These are phyloP conservation scores for Xylaria sp. DNA, from an alignment of 2,329 filamentous ascomycete genomes.

Conservation along the genomic window DNA sequence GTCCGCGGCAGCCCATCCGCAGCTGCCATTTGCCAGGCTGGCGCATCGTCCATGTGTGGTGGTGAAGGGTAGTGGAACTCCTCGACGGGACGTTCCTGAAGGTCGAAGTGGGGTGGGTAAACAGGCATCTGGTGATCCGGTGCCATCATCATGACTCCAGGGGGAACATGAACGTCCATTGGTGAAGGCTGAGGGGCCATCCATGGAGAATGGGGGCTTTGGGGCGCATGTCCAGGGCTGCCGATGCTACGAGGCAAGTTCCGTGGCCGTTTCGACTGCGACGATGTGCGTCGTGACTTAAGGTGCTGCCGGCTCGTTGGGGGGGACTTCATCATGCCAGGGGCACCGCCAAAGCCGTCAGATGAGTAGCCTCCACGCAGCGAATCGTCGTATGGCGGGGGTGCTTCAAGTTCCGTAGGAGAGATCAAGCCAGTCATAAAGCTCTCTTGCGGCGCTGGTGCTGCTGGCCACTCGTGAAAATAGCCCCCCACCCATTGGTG, in stretches of 20 bases:
- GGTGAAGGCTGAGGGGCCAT: slow-evolving; percentile 35
- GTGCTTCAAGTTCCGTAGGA: slow-evolving; percentile 36
- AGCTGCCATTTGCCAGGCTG: slow-evolving; percentile 35
- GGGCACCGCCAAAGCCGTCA: slow-evolving; percentile 31
- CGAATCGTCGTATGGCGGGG: slow-evolving; percentile 37
- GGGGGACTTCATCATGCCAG: slow-evolving; percentile 35
- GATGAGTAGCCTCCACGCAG: slow-evolving; percentile 33
- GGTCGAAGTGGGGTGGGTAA: slow-evolving; percentile 39
- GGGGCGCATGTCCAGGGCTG: slow-evolving; percentile 34
- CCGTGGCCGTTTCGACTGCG: slow-evolving; percentile 36
- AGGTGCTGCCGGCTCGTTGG: slow-evolving; percentile 35
- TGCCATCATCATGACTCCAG: slow-evolving; percentile 39
- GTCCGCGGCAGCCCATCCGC: slow-evolving; percentile 27
- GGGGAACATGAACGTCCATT: slow-evolving; percentile 35
- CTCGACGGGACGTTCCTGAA: slow-evolving; percentile 37
- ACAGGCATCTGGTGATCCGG: slow-evolving; percentile 37
- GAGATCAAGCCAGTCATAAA: slow-evolving; percentile 40
- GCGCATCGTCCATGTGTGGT: slow-evolving; percentile 37
- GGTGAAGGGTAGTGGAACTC: slow-evolving; percentile 43
- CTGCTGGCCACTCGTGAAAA: slow-evolving; percentile 41
- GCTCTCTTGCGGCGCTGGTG: slow-evolving; percentile 34
- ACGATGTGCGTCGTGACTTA: slow-evolving; percentile 36
- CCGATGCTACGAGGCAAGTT: slow-evolving; percentile 38
- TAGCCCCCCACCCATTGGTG: slow-evolving; percentile 42
- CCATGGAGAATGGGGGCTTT: slow-evolving; percentile 40